Conservation (phyloP, 2,329 filamentous ascomycete species). For the Ceratocystis smalleyi region DNA sequence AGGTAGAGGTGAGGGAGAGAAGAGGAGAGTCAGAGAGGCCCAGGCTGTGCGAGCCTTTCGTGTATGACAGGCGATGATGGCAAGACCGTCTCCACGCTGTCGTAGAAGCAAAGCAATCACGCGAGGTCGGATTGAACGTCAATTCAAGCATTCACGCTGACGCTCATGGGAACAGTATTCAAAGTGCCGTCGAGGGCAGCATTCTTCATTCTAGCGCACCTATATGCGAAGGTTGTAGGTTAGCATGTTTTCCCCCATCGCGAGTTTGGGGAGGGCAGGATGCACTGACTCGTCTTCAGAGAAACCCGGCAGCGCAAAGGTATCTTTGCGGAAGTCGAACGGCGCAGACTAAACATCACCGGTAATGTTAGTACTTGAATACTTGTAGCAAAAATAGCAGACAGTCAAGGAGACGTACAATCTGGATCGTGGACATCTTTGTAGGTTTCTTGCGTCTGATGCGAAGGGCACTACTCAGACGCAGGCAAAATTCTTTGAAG, state of each 20-base stretch:
- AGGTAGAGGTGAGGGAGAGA: neutral
- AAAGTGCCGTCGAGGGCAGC: slow-evolving; percentile 12
- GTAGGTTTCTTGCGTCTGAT: slow-evolving; percentile 30
- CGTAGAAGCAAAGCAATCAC: neutral
- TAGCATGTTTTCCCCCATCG: neutral
- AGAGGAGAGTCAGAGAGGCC: neutral
- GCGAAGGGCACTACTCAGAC: slow-evolving; percentile 30
- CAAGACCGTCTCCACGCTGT: neutral
- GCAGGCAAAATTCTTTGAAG: slow-evolving; percentile 31
- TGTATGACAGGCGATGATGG: neutral
- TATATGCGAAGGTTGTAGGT: neutral
- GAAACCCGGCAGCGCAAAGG: slow-evolving; percentile 38
- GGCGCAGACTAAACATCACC: slow-evolving; percentile 37
- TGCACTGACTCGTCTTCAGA: slow-evolving; percentile 43
- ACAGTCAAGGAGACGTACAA: slow-evolving; percentile 27
- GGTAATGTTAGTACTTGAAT: neutral
- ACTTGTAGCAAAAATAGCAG: neutral
- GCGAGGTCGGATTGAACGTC: neutral
- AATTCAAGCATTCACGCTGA: slow-evolving; percentile 12
- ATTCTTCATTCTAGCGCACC: slow-evolving; percentile 14
- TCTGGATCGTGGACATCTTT: slow-evolving; percentile 26
- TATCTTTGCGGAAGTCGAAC: slow-evolving; percentile 42
- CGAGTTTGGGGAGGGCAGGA: neutral
- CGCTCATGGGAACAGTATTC: slow-evolving; percentile 11
- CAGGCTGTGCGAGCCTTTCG: neutral